Evolutionary conservation across 2,329 filamentous ascomycete species (phyloP).

Genomic region (Hypocrella siamensis): DNA sequence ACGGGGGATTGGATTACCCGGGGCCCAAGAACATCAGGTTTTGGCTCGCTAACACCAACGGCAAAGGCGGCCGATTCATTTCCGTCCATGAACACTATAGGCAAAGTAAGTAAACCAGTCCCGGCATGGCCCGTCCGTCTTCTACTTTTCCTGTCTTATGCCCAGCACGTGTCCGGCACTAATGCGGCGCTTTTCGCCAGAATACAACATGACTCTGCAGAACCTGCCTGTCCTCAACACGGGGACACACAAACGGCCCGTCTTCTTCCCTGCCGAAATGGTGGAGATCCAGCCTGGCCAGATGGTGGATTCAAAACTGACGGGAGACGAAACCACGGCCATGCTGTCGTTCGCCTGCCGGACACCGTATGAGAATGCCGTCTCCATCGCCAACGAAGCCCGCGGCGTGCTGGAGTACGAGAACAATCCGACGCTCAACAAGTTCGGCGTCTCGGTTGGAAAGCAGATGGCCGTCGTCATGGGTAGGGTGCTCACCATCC

Average conservation of each 20-base stretch:
- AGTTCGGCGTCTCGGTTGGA: constrained; percentile 49
- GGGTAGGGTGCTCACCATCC: constrained; percentile 50
- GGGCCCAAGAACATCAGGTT: constrained; percentile 18
- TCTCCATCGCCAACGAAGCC: constrained; percentile 45
- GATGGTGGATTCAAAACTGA: constrained; percentile 41
- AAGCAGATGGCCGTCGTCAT: constrained; percentile 53
- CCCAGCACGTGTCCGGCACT: too few relatives aligned
- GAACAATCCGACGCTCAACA: constrained; percentile 21
- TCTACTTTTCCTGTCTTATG: background rate
- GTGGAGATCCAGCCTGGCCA: constrained; percentile 52
- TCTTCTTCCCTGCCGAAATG: constrained; percentile 51
- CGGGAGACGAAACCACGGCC: constrained; percentile 39
- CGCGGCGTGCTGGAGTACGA: constrained; percentile 43
- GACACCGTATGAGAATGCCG: constrained; percentile 47
- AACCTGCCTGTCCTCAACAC: constrained; percentile 50
- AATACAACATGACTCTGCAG: constrained; percentile 18
- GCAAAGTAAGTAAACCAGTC: constrained; percentile 18
- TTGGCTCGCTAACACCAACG: constrained; percentile 11
- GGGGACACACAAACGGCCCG: constrained; percentile 38
- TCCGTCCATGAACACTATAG: constrained; percentile 28
- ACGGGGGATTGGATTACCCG: constrained; percentile 10
- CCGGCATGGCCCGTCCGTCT: background rate
- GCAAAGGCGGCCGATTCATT: constrained; percentile 11
- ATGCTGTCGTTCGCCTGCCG: constrained; percentile 66
- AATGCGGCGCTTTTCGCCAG: constrained; percentile 8